Evolutionary conservation across 768 basidiomycete genomes (phyloP), one percentile per base, ranked within the genome.

Genomic region (Suillus americanus): DNA sequence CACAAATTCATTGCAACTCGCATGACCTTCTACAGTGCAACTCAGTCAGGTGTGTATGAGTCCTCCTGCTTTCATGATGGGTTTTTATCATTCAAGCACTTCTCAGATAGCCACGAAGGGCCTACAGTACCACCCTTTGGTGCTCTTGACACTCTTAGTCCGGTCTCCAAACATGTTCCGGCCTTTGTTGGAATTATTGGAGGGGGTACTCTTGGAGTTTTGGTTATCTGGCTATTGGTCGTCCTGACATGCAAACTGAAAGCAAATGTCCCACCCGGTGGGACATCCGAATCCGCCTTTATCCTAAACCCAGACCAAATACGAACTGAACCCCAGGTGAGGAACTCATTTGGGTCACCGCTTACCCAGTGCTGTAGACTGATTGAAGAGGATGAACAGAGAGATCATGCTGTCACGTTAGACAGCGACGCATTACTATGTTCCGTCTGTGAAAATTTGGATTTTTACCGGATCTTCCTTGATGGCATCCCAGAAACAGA

Each of bases 401-500:
- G 30, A 6, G 53, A 33, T n/a, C 18, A 54, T 33, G n/a, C 20
- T 54, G 10, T 16, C 50, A 51, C 25, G 8, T 50, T 28, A 14
- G 25, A 18, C 18, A 53, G 2, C 30, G 9, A 33, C 5, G 3
- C 38, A 35, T 25, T 46, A 35, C 46, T 62, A 14, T 64, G 61
- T 50, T 35, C 45, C 6, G 50, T 61, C 30, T 64, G 64, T 64
- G n/a, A 61, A 61, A 16, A 46, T 12, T 9, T 64, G 41, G 18
- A 63, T 63, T 48, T 64, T 40, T 33, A 50, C 23, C 37, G 18
- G 25, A 51, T 62, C 18, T 61, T 62, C 40, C 48, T 60, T 30
- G 50, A 64, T 40, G 64, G 64, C 18, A 33, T 63, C 28, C 48
- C 43, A 33, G 38, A 46, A 45, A 23, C 35, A n/a, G 30, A 50